Evolutionary conservation across 805 yeast species (phyloP).

Genomic region (Starmera amethionina): DNA sequence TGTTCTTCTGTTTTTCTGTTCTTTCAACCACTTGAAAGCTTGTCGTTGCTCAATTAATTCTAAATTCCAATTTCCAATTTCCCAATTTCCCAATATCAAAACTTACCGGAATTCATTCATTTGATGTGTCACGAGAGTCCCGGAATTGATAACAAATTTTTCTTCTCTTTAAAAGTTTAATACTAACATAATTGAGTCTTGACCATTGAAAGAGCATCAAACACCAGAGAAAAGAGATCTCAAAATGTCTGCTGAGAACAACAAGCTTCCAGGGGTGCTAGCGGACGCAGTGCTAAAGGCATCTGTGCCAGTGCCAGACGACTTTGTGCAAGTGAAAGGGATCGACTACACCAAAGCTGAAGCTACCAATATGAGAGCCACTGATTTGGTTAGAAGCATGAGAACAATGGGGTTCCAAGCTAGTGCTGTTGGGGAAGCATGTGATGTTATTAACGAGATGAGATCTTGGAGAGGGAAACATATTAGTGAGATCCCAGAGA

Average conservation of each 20-base stretch:
- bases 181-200: too few relatives aligned
- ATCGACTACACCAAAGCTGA: conserved; percentile 78
- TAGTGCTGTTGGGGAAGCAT: conserved; percentile 72
- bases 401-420: conserved; percentile 97
- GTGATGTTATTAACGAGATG: conserved; percentile 91
- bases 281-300: conserved; percentile 86
- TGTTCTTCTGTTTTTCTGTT: too few relatives aligned
- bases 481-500: conserved; percentile 56
- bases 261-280: conserved; percentile 57
- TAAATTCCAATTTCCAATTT: too few relatives aligned
- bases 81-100: too few relatives aligned
- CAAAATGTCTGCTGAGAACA: conserved; percentile 26
- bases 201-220: too few relatives aligned
- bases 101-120: too few relatives aligned
- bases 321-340: conserved; percentile 73
- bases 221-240: too few relatives aligned
- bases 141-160: too few relatives aligned
- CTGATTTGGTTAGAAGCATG: conserved; percentile 75
- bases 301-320: conserved; percentile 78
- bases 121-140: too few relatives aligned
- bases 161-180: too few relatives aligned
- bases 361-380: conserved; percentile 71
- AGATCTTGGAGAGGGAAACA: conserved; percentile 87
- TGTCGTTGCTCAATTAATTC: too few relatives aligned
- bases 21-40: too few relatives aligned